These are phyloP conservation scores for Metschnikowia picachoensis DNA, from an alignment of 805 yeast genomes.

Conservation along the genomic window DNA sequence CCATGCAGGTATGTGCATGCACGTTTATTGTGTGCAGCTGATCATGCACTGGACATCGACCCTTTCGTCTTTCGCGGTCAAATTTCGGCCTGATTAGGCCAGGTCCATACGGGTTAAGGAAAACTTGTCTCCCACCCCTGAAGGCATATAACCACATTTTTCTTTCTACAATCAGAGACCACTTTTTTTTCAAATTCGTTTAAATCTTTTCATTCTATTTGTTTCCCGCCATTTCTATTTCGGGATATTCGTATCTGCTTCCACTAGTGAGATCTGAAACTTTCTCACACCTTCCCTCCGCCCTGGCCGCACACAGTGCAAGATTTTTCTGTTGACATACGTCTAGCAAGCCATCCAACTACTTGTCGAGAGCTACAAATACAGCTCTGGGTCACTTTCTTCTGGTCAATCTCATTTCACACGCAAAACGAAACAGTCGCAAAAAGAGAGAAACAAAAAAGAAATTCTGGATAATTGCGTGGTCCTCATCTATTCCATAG, in stretches of 20 bases:
- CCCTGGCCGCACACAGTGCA: background rate
- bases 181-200: background rate
- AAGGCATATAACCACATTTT: background rate
- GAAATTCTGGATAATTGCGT: background rate
- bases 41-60: background rate
- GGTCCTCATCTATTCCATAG: background rate
- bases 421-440: too few species aligned
- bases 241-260: background rate
- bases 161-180: background rate
- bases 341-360: too few species aligned
- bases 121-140: background rate
- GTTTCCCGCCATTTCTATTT: background rate
- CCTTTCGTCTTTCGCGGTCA: background rate
- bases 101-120: background rate
- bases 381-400: too few species aligned
- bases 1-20: background rate
- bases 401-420: too few species aligned
- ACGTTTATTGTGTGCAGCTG: background rate
- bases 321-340: too few species aligned
- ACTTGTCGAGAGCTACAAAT: too few species aligned
- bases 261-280: background rate
- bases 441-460: background rate
- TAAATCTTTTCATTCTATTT: background rate
- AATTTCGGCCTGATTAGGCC: constrained; percentile 7
- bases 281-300: constrained; percentile 1